These are phyloP conservation scores for Phaffomyces thermotolerans DNA, from an alignment of 805 yeast genomes.

Conservation along the genomic window DNA sequence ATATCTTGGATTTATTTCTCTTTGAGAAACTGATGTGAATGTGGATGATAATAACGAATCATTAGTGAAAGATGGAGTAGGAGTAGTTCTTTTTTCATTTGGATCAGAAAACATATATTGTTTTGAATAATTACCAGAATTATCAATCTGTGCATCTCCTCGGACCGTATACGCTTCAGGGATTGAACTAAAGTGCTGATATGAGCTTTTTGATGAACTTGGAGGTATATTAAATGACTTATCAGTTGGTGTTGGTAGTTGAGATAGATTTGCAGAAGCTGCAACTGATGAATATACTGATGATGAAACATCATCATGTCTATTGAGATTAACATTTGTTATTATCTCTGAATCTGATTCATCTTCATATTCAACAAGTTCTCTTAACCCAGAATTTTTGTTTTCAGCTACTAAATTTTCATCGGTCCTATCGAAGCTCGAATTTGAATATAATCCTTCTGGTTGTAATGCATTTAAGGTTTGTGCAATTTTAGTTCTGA, in stretches of 20 bases:
- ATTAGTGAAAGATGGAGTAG: constrained; percentile 26
- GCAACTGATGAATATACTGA: constrained; percentile 18
- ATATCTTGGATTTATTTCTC: constrained; percentile 60
- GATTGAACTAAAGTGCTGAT: constrained; percentile 5
- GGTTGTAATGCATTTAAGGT: constrained; percentile 20
- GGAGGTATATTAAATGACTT: not conserved
- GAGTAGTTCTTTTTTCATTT: constrained; percentile 19
- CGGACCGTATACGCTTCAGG: constrained; percentile 11
- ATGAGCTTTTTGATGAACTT: not conserved
- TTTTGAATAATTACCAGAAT: not conserved
- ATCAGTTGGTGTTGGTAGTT: constrained; percentile 11
- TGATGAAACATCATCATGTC: constrained; percentile 15
- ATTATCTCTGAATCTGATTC: constrained; percentile 1
- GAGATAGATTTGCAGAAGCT: constrained; percentile 18
- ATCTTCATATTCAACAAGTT: constrained; percentile 1
- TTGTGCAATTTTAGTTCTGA: constrained; percentile 22
- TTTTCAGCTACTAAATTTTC: constrained; percentile 6
- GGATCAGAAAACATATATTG: constrained; percentile 21
- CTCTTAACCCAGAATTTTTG: constrained; percentile 1
- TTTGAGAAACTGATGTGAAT: constrained; percentile 71
- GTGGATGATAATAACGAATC: constrained; percentile 40
- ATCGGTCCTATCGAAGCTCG: constrained; percentile 10
- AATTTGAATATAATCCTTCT: constrained; percentile 8
- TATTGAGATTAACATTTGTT: not conserved
- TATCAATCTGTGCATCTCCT: constrained; percentile 1